Conservation (phyloP, 106 monocot genomes). For the Amphibolis antarctica region DNA sequence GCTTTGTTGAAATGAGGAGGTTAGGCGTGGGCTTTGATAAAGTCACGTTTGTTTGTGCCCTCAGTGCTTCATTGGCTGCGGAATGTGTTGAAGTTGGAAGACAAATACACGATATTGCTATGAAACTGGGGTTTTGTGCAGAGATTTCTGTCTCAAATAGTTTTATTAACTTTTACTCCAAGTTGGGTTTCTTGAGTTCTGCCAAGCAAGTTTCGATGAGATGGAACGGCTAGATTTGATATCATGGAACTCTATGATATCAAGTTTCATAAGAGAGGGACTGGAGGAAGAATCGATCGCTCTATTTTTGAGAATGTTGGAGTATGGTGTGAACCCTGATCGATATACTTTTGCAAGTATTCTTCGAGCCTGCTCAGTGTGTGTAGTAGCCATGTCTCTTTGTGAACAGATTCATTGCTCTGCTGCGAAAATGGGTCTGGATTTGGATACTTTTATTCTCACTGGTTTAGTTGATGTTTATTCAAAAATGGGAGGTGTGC, state of each 20-base stretch:
- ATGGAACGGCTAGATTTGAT: slow-evolving; percentile 40
- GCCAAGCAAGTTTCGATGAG: slow-evolving; percentile 42
- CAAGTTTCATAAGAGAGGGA: slow-evolving; percentile 25
- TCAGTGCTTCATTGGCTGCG: slow-evolving; percentile 17
- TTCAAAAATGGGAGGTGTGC: slow-evolving; percentile 33
- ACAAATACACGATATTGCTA: slow-evolving; percentile 35
- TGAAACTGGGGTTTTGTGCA: slow-evolving; percentile 30
- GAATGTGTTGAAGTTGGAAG: slow-evolving; percentile 25
- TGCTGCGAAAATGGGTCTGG: slow-evolving; percentile 30
- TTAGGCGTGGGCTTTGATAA: slow-evolving; percentile 30
- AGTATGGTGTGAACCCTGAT: slow-evolving; percentile 30
- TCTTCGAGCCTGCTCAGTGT: slow-evolving; percentile 31
- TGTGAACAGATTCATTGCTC: slow-evolving; percentile 37
- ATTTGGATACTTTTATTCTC: slow-evolving; percentile 35
- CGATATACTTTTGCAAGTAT: slow-evolving; percentile 47
- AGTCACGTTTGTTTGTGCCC: slow-evolving; percentile 36
- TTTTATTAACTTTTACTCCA: slow-evolving; percentile 56
- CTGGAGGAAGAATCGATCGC: slow-evolving; percentile 22
- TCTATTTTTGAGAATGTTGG: slow-evolving; percentile 37
- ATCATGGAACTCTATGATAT: slow-evolving; percentile 73
- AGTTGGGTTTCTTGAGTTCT: slow-evolving; percentile 19
- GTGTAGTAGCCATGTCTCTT: slow-evolving; percentile 1
- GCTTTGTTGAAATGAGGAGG: slow-evolving; percentile 47
- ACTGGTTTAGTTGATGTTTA: slow-evolving; percentile 59
- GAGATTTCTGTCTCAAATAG: slow-evolving; percentile 42